Evolutionary conservation across 306 rosid species (phyloP).

Genomic region (Pterocarpus santalinus): DNA sequence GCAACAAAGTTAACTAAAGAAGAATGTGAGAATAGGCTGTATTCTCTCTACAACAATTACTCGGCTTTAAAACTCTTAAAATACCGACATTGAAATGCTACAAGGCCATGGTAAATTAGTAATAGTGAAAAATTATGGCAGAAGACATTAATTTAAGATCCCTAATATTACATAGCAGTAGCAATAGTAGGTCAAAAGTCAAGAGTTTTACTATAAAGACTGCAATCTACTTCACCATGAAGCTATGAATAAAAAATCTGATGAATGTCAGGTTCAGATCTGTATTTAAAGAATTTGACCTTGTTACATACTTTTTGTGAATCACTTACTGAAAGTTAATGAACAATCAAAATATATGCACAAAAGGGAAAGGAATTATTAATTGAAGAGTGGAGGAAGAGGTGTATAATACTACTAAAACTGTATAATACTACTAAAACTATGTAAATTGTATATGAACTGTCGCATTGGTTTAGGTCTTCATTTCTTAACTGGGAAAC

Average conservation of each 20-base stretch:
- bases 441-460: not conserved
- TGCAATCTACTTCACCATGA: conserved; percentile 40
- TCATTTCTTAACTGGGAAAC: conserved; percentile 8
- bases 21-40: conserved; percentile 47
- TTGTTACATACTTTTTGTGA: conserved; percentile 7
- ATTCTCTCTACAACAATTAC: conserved; percentile 36
- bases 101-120: conserved; percentile 18
- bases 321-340: conserved; percentile 8
- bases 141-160: conserved; percentile 33
- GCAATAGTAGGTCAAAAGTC: conserved; percentile 42
- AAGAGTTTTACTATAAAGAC: conserved; percentile 41
- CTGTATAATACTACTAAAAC: not conserved
- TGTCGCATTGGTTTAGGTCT: conserved; percentile 4
- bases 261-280: conserved; percentile 37
- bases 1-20: conserved; percentile 31
- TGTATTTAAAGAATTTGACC: conserved; percentile 1
- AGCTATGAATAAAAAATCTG: conserved; percentile 29
- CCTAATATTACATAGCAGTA: not conserved
- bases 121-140: conserved; percentile 29
- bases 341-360: conserved; percentile 1
- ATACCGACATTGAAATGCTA: not conserved
- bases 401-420: conserved; percentile 1
- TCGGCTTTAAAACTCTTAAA: conserved; percentile 33
- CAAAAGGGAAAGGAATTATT: conserved; percentile 26
- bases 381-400: conserved; percentile 15